Conservation (phyloP, 2,329 filamentous ascomycete genomes). For the Stromatinia cepivora region DNA sequence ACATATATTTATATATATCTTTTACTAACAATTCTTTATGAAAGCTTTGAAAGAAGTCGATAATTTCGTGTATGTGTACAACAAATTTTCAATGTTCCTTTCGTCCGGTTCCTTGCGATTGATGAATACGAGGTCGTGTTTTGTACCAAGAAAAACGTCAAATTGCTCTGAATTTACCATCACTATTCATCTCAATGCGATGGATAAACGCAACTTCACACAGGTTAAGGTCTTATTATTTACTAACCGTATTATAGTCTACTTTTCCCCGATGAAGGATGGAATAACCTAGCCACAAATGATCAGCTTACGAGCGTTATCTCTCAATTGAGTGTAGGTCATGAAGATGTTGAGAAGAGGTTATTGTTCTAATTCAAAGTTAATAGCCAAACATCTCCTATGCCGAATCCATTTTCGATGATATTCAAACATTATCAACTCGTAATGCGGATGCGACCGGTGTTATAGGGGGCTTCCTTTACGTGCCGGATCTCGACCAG, state of each 20-base stretch:
- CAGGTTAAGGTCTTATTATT: constrained; percentile 2
- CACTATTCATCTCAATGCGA: not conserved
- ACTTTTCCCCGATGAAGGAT: constrained; percentile 39
- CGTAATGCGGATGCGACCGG: constrained; percentile 61
- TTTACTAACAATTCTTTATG: constrained; percentile 16
- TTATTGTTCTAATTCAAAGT: not conserved
- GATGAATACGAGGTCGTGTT: not conserved
- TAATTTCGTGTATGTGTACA: constrained; percentile 37
- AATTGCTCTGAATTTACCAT: not conserved
- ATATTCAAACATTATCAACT: constrained; percentile 75
- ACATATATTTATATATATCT: constrained; percentile 24
- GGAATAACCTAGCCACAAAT: constrained; percentile 30
- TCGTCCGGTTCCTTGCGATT: not conserved
- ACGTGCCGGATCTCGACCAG: constrained; percentile 69
- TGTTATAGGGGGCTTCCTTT: constrained; percentile 75
- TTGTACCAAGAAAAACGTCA: not conserved
- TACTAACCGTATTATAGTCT: constrained; percentile 33
- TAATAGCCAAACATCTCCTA: constrained; percentile 39
- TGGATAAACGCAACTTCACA: not conserved
- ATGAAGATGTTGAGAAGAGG: not conserved
- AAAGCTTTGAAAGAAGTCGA: constrained; percentile 36
- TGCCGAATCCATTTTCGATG: constrained; percentile 47
- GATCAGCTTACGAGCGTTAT: constrained; percentile 28
- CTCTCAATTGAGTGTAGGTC: constrained; percentile 35
- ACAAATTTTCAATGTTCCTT: not conserved